phyloP scores from a whole-genome alignment of 768 basidiomycete species.

The Amanita polypyramis region DNA sequence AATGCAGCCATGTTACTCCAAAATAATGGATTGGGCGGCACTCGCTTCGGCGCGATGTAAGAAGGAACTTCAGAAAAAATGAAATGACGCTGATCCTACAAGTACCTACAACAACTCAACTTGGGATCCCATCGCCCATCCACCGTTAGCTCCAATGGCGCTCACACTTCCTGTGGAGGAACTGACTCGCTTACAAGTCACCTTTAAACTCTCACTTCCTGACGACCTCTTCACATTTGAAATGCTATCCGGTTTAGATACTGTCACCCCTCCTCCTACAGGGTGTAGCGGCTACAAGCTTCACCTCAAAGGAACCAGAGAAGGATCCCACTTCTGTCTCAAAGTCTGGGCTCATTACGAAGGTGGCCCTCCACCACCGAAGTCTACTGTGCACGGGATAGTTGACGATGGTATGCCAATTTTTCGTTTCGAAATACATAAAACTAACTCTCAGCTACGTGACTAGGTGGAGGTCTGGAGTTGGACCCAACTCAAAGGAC shows the following conservation, averaged over 20 bases:
- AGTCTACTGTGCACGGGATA: background rate
- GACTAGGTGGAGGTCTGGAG: background rate
- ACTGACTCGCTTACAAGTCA: constrained; percentile 5
- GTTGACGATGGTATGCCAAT: background rate
- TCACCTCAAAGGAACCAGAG: constrained; percentile 7
- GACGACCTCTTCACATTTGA: constrained; percentile 8
- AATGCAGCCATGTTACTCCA: constrained; percentile 4
- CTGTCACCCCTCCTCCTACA: background rate
- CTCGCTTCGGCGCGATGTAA: background rate
- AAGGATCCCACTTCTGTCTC: constrained; percentile 7
- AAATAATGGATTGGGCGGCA: constrained; percentile 2
- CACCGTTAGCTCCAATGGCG: constrained; percentile 4
- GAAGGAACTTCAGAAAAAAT: background rate
- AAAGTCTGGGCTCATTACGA: constrained; percentile 8
- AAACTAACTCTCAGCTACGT: background rate
- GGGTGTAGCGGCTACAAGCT: constrained; percentile 6
- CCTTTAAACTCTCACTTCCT: constrained; percentile 6
- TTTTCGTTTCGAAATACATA: background rate
- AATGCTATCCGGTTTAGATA: constrained; percentile 4
- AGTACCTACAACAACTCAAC: background rate
- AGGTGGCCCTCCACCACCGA: background rate
- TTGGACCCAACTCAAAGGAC: background rate
- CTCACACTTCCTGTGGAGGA: constrained; percentile 10
- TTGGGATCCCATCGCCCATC: background rate
- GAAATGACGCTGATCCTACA: constrained; percentile 1